Evolutionary conservation across 1,139 yeast species (phyloP).

Genomic region (Martiniozyma asiatica): DNA sequence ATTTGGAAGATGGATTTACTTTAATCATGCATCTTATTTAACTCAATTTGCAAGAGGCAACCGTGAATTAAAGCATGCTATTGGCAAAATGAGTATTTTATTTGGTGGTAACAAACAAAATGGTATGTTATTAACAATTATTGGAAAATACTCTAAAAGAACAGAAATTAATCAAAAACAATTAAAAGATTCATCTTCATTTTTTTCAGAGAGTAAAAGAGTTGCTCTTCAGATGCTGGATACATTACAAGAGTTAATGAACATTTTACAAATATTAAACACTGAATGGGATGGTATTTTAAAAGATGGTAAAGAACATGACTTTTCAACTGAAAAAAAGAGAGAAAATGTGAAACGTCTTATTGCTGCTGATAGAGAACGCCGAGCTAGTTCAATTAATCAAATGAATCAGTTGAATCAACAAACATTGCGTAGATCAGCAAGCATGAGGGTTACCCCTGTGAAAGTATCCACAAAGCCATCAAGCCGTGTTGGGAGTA

Average conservation of each 20-base stretch:
- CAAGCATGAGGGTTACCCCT: conserved; percentile 1
- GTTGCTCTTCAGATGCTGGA: conserved; percentile 17
- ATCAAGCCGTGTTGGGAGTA: conserved; percentile 31
- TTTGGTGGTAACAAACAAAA: conserved; percentile 40
- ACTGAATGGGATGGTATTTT: conserved; percentile 20
- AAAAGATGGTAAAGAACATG: conserved; percentile 16
- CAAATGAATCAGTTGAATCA: background rate
- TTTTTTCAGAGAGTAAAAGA: conserved; percentile 27
- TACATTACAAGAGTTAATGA: conserved; percentile 16
- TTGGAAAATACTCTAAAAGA: conserved; percentile 37
- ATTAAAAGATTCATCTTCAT: conserved; percentile 23
- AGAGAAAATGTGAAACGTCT: conserved; percentile 18
- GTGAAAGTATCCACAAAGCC: background rate
- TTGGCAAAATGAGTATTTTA: conserved; percentile 30
- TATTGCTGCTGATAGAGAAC: conserved; percentile 14
- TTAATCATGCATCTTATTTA: conserved; percentile 18
- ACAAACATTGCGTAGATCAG: background rate
- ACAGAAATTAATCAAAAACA: conserved; percentile 15
- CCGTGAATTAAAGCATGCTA: conserved; percentile 15
- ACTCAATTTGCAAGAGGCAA: conserved; percentile 16
- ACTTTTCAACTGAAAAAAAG: conserved; percentile 16
- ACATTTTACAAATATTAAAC: conserved; percentile 16
- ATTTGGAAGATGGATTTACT: conserved; percentile 20
- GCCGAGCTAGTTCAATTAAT: conserved; percentile 4
- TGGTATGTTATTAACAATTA: conserved; percentile 38